Percentiles rank a stretch among this genome's conserved stretches.
Conservation (phyloP, 495 filamentous ascomycete species). For the Polyplosphaeria fusca region DNA sequence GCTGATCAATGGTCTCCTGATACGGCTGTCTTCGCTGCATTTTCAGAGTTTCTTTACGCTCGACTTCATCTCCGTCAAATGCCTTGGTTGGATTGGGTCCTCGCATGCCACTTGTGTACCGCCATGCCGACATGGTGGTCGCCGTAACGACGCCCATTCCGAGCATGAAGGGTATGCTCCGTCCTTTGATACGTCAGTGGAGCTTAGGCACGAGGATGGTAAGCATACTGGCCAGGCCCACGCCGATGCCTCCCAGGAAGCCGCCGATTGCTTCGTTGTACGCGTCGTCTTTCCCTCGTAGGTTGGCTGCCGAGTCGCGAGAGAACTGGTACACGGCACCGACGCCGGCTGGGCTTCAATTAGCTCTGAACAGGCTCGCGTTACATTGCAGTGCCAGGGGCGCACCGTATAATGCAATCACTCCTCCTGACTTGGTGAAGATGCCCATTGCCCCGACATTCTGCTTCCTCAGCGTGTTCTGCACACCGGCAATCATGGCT, state of each 20-base stretch:
- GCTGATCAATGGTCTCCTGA: conserved; percentile 73
- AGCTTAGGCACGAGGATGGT: too few species aligned
- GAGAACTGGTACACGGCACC: conserved; percentile 77
- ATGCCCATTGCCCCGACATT: conserved; percentile 76
- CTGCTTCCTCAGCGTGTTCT: conserved; percentile 76
- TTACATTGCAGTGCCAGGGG: background rate
- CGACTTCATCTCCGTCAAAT: conserved; percentile 56
- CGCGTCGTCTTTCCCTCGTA: conserved; percentile 70
- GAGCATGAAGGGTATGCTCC: conserved; percentile 73
- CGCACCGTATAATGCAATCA: conserved; percentile 63
- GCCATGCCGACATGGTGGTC: conserved; percentile 62
- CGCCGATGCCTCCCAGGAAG: conserved; percentile 64
- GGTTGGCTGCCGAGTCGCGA: conserved; percentile 67
- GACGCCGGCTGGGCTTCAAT: conserved; percentile 61
- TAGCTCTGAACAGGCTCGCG: conserved; percentile 7
- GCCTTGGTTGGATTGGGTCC: conserved; percentile 52
- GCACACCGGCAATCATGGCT: conserved; percentile 68
- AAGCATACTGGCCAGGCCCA: conserved; percentile 52
- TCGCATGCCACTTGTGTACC: conserved; percentile 72
- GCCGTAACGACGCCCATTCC: conserved; percentile 70
- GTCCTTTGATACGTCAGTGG: conserved; percentile 48
- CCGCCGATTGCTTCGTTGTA: conserved; percentile 69
- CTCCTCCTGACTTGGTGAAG: conserved; percentile 67
- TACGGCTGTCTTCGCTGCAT: conserved; percentile 71
- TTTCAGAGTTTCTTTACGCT: conserved; percentile 71